phyloP scores from a whole-genome alignment of 805 yeast species.

The Maudiozyma saulgeensis region DNA sequence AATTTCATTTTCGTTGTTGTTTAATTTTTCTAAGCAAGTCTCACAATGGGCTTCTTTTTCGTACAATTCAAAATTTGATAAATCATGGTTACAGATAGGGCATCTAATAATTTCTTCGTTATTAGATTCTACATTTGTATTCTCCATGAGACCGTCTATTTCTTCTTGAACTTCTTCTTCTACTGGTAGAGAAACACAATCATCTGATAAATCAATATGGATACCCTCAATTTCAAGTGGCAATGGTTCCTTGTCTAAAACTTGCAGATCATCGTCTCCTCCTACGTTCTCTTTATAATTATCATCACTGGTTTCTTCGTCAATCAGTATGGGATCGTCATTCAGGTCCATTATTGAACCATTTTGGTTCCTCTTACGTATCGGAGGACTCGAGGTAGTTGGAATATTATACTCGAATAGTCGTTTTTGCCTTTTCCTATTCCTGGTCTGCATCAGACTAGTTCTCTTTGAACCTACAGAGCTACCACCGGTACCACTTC shows the following conservation, averaged over 20 bases:
- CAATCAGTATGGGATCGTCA: conserved; percentile 5
- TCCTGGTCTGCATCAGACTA: not conserved
- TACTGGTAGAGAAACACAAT: not conserved
- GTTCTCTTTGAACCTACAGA: not conserved
- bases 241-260: not conserved
- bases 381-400: conserved; percentile 8
- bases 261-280: not conserved
- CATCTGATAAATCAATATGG: not conserved
- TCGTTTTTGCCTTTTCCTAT: conserved; percentile 17
- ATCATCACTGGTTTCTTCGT: conserved; percentile 4
- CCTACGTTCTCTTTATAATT: not conserved
- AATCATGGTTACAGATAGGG: conserved; percentile 41
- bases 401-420: conserved; percentile 22
- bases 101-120: conserved; percentile 27
- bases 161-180: not conserved
- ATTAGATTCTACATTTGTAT: not conserved
- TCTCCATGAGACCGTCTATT: not conserved
- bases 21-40: conserved; percentile 33
- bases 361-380: conserved; percentile 6
- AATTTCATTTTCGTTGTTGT: too few relatives aligned
- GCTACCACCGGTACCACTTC: not conserved
- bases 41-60: conserved; percentile 48
- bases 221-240: too few relatives aligned
- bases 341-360: conserved; percentile 9
- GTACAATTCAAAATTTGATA: conserved; percentile 33